A percentile compares a stretch with the other conserved stretches of the same genome.
Conservation (phyloP, 2,329 filamentous ascomycete genomes). For the Verticillium tricorpus region DNA sequence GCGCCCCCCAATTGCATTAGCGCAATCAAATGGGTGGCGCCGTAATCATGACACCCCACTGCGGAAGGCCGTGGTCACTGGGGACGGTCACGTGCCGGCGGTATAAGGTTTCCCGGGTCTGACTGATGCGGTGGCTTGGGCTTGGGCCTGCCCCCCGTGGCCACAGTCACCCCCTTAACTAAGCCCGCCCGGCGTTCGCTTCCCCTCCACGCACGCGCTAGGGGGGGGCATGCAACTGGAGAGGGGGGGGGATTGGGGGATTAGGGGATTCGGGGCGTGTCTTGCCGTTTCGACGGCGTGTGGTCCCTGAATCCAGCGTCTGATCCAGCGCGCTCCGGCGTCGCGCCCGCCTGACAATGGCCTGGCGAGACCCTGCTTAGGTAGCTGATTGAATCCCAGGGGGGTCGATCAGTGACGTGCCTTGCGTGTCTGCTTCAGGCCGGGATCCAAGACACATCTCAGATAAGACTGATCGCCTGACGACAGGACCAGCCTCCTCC, state of each 20-base stretch:
- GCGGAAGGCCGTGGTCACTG: neutral
- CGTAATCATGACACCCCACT: neutral
- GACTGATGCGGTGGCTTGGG: neutral
- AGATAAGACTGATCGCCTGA: neutral
- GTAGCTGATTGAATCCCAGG: neutral
- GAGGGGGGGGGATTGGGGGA: neutral
- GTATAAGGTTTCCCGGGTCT: neutral
- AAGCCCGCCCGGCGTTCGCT: no score
- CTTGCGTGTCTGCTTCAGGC: neutral
- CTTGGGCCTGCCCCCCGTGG: neutral
- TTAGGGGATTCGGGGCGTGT: neutral
- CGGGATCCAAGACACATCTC: neutral
- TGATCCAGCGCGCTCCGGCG: neutral
- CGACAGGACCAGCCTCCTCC: neutral
- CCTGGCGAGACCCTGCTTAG: no score
- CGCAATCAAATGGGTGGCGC: slow-evolving; percentile 10
- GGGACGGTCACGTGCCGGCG: neutral
- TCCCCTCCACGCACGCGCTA: no score
- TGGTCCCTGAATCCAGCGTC: neutral
- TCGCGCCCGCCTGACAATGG: no score
- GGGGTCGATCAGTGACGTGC: neutral
- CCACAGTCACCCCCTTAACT: neutral
- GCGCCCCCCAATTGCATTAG: slow-evolving; percentile 10
- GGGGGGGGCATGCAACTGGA: no score
- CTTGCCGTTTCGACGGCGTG: neutral